Evolutionary conservation across 1,139 yeast species (phyloP), one percentile per base, ranked within the genome.

Genomic region (Suhomyces ambrosiae): DNA sequence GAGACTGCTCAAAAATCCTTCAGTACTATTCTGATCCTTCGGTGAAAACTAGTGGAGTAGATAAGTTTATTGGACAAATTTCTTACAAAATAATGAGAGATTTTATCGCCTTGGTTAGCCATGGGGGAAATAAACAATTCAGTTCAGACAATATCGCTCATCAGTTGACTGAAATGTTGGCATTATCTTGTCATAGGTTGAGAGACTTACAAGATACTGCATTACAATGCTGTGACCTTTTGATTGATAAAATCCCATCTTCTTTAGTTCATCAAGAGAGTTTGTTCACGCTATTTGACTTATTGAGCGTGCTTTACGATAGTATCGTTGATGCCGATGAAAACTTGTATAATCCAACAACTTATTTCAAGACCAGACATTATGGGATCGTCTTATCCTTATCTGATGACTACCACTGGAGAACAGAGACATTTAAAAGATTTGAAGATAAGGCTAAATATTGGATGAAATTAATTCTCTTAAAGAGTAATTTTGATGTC

Each of bases 1-100:
- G 98, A 14, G 82, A 84, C 47, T 85, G 96, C 50, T 81, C 95
- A 0, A 80, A 82, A 24, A 69, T 81, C 27, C 71, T 90, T 41
- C 70, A 76, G 30, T 94, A 92, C 61, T 82, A 85, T 50, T 85
- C 94, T 2, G 97, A 92, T 52, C 95, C 96, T 3, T 84, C 95
- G 1, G 72, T 89, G 45, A 72, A 75, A 38, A 73, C 77, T 13
- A 82, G 88, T 27, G 89, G 84, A 5, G 76, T 88, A n/a, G 87
- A 83, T 37, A 80, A 77, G 44, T 79, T 76, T 44, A 75, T 90
- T 61, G 82, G 82, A 0, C 72, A 76, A 10, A 79, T 90, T 46
- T 76, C 92, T 0, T 71, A 72, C 44, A 75, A 78, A 35, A 72
- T 85, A 37, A 76, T 80, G 18, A 71, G 72, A 31, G 81, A 78